Percentiles rank a stretch among this genome's conserved stretches.
These are phyloP conservation scores for Wilcoxina mikolae DNA, from an alignment of 495 filamentous ascomycete genomes.

Conservation along the genomic window DNA sequence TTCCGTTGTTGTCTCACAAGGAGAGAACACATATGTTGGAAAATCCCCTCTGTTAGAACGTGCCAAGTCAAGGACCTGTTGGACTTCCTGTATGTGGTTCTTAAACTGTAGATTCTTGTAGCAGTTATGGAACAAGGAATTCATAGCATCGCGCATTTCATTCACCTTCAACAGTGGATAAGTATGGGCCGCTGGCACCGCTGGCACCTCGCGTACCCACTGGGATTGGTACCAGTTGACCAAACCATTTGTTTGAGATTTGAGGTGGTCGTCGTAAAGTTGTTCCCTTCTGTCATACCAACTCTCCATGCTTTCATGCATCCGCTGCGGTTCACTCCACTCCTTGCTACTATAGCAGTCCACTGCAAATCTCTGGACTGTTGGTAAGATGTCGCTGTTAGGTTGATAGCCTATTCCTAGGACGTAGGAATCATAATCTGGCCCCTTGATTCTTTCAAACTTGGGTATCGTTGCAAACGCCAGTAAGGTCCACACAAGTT, in stretches of 20 bases:
- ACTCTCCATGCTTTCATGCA: too few species aligned
- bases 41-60: too few species aligned
- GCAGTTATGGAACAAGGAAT: neutral
- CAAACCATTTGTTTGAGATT: neutral
- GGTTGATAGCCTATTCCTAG: too few species aligned
- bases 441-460: conserved; percentile 13
- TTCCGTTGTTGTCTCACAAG: too few species aligned
- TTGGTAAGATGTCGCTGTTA: too few species aligned
- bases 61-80: neutral
- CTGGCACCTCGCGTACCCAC: neutral
- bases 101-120: neutral
- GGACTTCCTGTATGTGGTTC: neutral
- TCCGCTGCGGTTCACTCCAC: too few species aligned
- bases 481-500: conserved; percentile 31
- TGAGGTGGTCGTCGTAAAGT: neutral
- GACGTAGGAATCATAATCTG: neutral
- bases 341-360: too few species aligned
- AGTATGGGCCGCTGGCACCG: neutral
- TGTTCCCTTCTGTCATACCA: neutral
- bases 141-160: neutral
- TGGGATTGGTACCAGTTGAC: neutral
- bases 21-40: too few species aligned
- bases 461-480: conserved; percentile 28
- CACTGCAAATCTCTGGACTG: too few species aligned
- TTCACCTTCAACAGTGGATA: neutral